These are phyloP conservation scores for Lumnitzera racemosa DNA, from an alignment of 345 rosid genomes.

Conservation along the genomic window DNA sequence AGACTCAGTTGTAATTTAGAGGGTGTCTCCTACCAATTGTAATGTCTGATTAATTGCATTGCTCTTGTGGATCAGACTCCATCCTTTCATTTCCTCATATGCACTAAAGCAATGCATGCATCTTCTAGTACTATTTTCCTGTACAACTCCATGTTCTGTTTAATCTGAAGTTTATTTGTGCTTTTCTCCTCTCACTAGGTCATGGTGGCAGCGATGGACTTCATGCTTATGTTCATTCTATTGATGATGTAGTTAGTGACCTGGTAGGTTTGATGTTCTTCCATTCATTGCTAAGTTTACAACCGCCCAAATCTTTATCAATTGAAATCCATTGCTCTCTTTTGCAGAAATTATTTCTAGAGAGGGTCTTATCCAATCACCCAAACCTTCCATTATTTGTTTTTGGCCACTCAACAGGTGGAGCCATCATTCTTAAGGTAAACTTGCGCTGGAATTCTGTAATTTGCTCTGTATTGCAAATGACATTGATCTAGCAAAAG, in stretches of 20 bases:
- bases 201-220: conserved; percentile 97
- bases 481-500: too few species aligned
- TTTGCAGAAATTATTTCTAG: conserved; percentile 60
- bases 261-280: conserved; percentile 32
- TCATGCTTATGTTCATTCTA: conserved; percentile 86
- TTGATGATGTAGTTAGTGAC: conserved; percentile 66
- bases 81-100: too few species aligned
- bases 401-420: conserved; percentile 95
- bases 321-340: conserved; percentile 1
- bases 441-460: background rate
- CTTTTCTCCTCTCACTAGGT: conserved; percentile 30
- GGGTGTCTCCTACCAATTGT: too few species aligned
- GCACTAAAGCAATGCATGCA: background rate
- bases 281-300: background rate
- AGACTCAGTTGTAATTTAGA: too few species aligned
- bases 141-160: background rate
- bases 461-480: too few species aligned
- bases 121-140: background rate
- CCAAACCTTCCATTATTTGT: conserved; percentile 79
- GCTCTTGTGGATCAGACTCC: too few species aligned
- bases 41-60: too few species aligned
- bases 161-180: background rate
- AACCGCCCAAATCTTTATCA: background rate
- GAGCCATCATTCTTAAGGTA: conserved; percentile 80
- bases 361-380: conserved; percentile 55